Base-by-base conservation (phyloP, 345 rosid genomes). In the Cardamine occulta region DNA sequence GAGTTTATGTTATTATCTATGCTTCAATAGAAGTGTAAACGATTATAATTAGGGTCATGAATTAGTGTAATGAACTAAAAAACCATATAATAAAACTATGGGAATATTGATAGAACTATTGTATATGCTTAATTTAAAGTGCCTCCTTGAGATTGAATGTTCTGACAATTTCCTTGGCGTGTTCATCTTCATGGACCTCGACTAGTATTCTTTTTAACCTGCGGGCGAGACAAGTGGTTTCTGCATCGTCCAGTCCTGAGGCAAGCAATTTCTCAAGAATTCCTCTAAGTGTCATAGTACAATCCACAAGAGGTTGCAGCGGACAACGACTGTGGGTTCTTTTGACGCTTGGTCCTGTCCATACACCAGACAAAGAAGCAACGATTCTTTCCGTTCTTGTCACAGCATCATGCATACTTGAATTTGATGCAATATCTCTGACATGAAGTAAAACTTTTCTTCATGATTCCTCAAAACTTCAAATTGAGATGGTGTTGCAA, bases 101-200 rank as follows among this genome's bases (percentile, higher is more conserved):
- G n/a, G n/a, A n/a, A 29, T 29, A 29, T 29, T 29, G 31, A 29
- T 29, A 29, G 5, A 29, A 29, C 31, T 29, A 29, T 4, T 29
- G 34, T 31, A 7, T 31, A 31, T 31, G 34, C 34, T 31, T 5
- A 31, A 31, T 31, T 31, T 31, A 28, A 28, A 28, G 31, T 24
- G 96, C 96, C 83, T 94, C 97, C 82, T 83, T 90, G 17, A 94
- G 88, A 72, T 79, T 75, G 70, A 89, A 94, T 68, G 88, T 80
- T 71, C 82, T 88, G 24, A 88, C 90, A 75, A 87, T 71, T 71
- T 84, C 86, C 81, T 91, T 79, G 15, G 95, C 98, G 51, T 66
- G 80, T 80, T 94, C 98, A 26, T 94, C 91, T 66, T 94, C 95
- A n/a, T 89, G 87, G 78, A 94, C 88, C 62, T 87, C 93, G 8